Conservation (phyloP, 2,329 filamentous ascomycete species). For the Claviceps sorghi region DNA sequence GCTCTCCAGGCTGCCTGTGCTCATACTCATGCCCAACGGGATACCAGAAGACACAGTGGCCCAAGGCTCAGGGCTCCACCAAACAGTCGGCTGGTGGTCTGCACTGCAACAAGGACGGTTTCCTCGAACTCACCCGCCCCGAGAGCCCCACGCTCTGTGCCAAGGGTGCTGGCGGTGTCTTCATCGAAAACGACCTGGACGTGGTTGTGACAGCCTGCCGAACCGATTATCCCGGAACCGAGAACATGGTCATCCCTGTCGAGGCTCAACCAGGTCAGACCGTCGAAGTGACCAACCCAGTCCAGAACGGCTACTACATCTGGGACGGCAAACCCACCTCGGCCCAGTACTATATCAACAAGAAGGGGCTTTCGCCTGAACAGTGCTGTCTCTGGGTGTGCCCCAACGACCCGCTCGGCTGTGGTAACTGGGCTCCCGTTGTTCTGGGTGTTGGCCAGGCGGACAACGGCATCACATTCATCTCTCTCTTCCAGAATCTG, state of each 20-base stretch:
- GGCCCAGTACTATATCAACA: constrained; percentile 96
- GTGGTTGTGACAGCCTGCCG: constrained; percentile 65
- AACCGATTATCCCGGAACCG: constrained; percentile 90
- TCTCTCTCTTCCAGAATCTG: constrained; percentile 73
- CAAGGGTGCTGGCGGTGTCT: constrained; percentile 52
- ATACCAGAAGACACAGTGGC: constrained; percentile 89
- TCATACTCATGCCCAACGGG: constrained; percentile 87
- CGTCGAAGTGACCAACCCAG: constrained; percentile 59
- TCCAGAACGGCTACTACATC: constrained; percentile 56
- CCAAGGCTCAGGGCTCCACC: constrained; percentile 57
- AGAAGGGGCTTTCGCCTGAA: constrained; percentile 48
- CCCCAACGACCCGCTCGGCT: constrained; percentile 30
- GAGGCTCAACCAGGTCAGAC: constrained; percentile 43
- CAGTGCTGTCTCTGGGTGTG: constrained; percentile 65
- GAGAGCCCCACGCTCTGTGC: constrained; percentile 60
- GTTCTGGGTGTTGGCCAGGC: constrained; percentile 71
- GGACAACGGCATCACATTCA: constrained; percentile 50
- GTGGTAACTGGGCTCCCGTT: constrained; percentile 77
- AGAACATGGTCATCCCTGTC: constrained; percentile 73
- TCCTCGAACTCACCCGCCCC: constrained; percentile 62
- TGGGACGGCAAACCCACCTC: constrained; percentile 65
- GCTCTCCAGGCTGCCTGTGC: constrained; percentile 56
- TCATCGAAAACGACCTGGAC: constrained; percentile 59
- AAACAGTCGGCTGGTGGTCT: constrained; percentile 82
- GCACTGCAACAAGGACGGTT: constrained; percentile 57